These are phyloP conservation scores for Penicillium tannophilum DNA, from an alignment of 495 filamentous ascomycete genomes.

Conservation along the genomic window DNA sequence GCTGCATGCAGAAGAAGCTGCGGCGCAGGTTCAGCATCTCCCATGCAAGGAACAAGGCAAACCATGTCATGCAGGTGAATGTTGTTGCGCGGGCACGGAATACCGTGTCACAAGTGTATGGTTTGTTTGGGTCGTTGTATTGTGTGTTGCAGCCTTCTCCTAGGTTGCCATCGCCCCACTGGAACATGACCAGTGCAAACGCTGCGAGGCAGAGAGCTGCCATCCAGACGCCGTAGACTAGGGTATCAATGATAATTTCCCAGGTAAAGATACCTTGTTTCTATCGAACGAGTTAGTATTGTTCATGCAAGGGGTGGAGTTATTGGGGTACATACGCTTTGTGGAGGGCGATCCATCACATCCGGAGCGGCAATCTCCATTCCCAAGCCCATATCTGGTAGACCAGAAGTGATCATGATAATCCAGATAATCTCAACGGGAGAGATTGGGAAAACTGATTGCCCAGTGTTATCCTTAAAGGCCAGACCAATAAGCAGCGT, in stretches of 20 bases:
- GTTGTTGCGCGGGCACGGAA: conserved; percentile 73
- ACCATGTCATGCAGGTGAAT: conserved; percentile 74
- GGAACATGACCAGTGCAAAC: conserved; percentile 67
- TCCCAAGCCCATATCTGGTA: conserved; percentile 75
- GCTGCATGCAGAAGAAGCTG: conserved; percentile 69
- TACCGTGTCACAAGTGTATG: conserved; percentile 60
- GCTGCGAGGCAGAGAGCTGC: conserved; percentile 65
- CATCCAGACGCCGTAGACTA: conserved; percentile 72
- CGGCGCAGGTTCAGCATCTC: conserved; percentile 70
- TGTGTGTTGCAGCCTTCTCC: conserved; percentile 63
- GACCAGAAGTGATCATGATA: conserved; percentile 73
- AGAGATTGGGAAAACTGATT: conserved; percentile 72
- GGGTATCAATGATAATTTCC: conserved; percentile 68
- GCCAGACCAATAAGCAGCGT: conserved; percentile 69
- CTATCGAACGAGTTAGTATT: conserved; percentile 39
- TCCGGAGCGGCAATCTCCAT: conserved; percentile 68
- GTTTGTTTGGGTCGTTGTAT: conserved; percentile 37
- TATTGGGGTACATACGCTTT: conserved; percentile 44
- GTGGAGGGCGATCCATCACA: conserved; percentile 68
- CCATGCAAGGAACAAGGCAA: conserved; percentile 73
- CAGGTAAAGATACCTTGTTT: conserved; percentile 69
- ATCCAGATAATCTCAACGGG: conserved; percentile 79
- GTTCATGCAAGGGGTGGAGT: conserved; percentile 11
- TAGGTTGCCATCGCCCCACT: conserved; percentile 66
- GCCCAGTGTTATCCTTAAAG: conserved; percentile 63